A percentile compares a stretch with the other conserved stretches of the same genome.
Conservation (phyloP, 2,329 filamentous ascomycete genomes). For the Clarireedia monteithiana region DNA sequence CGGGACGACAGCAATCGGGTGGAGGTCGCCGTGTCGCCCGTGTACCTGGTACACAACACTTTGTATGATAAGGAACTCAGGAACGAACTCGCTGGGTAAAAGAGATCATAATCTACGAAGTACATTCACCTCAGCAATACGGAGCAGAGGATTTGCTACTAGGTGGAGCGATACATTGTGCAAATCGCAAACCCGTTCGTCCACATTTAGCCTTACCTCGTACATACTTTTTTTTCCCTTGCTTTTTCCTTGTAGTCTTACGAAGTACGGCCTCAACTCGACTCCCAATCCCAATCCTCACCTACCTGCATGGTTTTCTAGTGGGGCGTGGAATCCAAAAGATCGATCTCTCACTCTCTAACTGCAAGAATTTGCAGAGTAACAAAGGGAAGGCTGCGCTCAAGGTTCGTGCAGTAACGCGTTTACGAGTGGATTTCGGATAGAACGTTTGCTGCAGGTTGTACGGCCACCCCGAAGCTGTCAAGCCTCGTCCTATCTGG, state of each 20-base stretch:
- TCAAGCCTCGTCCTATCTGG: neutral
- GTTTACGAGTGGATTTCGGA: neutral
- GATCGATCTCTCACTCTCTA: conserved; percentile 1
- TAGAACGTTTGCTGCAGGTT: conserved; percentile 6
- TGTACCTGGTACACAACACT: too few species aligned
- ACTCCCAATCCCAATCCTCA: neutral
- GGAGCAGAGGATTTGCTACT: too few species aligned
- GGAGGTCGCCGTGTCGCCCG: too few species aligned
- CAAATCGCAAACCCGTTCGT: neutral
- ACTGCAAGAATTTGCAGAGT: conserved; percentile 1
- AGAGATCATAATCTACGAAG: too few species aligned
- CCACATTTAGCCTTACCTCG: neutral
- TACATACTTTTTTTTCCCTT: too few species aligned
- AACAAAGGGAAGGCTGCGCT: conserved; percentile 4
- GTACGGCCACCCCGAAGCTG: neutral
- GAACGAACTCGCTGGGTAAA: too few species aligned
- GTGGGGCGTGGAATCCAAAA: conserved; percentile 8
- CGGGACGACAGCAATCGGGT: too few species aligned
- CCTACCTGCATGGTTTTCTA: neutral
- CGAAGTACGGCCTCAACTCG: neutral
- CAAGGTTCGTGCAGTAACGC: conserved; percentile 2
- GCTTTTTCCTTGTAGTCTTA: neutral
- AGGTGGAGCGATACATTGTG: too few species aligned
- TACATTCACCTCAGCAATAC: too few species aligned
- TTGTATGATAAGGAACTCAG: too few species aligned